These are phyloP conservation scores for Odonthalia washingtoniensis DNA, from an alignment of 31 red algal genomes.

Conservation along the genomic window DNA sequence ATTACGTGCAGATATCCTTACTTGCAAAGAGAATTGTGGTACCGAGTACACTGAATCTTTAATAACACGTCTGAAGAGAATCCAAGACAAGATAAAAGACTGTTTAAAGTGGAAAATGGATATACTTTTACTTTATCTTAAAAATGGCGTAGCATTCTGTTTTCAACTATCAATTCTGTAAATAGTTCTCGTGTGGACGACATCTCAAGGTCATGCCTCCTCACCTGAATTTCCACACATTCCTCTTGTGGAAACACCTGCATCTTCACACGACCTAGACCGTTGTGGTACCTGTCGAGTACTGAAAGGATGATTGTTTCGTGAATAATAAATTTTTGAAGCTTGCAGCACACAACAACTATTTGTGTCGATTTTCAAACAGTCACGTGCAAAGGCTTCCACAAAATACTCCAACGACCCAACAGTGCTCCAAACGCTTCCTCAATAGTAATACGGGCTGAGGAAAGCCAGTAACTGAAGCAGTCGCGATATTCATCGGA, in stretches of 20 bases:
- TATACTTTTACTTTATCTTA: not conserved
- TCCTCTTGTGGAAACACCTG: not conserved
- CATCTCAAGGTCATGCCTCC: not conserved
- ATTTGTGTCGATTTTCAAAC: conserved; percentile 1
- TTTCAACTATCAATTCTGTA: no score
- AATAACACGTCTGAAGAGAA: not conserved
- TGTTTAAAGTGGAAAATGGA: not conserved
- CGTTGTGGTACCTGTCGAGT: not conserved
- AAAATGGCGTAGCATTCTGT: not conserved
- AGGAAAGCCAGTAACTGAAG: conserved; percentile 11
- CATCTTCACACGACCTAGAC: not conserved
- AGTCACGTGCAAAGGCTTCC: not conserved
- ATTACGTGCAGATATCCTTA: not conserved
- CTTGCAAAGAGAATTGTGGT: not conserved
- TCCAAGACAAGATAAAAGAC: not conserved
- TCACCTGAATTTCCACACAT: not conserved
- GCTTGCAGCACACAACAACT: no score
- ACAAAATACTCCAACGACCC: conserved; percentile 26
- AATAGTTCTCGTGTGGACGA: not conserved
- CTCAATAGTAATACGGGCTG: conserved; percentile 7
- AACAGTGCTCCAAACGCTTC: conserved; percentile 32
- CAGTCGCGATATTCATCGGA: not conserved
- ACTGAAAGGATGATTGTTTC: not conserved
- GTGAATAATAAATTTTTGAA: conserved; percentile 19
- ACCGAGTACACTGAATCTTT: not conserved